These are phyloP conservation scores for grape (Vitis vinifera) DNA, from an alignment of 164 flowering plant species.

Conservation along the genomic window DNA sequence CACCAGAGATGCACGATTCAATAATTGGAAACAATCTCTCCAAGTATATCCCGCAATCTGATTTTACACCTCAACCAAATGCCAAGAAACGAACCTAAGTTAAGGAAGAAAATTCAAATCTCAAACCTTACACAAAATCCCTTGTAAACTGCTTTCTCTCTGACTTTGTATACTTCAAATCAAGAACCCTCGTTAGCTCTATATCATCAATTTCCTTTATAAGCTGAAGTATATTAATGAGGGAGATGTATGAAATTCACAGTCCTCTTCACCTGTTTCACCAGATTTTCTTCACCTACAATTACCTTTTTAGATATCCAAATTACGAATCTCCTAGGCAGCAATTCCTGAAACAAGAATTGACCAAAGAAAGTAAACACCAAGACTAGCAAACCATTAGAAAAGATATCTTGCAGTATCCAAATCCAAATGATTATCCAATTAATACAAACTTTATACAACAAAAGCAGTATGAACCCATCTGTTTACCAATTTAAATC, in stretches of 20 bases:
- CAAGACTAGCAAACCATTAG: background rate
- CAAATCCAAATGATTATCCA: background rate
- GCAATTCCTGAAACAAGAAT: conserved; percentile 67
- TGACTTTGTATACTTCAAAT: conserved; percentile 34
- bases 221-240: conserved; percentile 28
- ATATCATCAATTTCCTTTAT: conserved; percentile 38
- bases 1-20: conserved; percentile 39
- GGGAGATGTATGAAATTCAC: conserved; percentile 37
- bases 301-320: conserved; percentile 30
- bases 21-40: conserved; percentile 33
- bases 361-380: background rate
- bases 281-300: conserved; percentile 48
- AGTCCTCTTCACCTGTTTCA: conserved; percentile 34
- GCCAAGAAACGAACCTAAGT: conserved; percentile 48
- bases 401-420: conserved; percentile 1
- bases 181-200: conserved; percentile 47
- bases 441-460: too few species aligned
- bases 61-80: conserved; percentile 75
- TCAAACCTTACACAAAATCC: conserved; percentile 57
- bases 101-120: conserved; percentile 26
- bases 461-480: too few species aligned
- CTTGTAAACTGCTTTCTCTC: conserved; percentile 37
- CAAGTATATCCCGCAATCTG: conserved; percentile 62
- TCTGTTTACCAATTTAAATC: too few species aligned
- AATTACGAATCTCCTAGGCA: conserved; percentile 52